Base-by-base conservation (phyloP, 176 grass and related monocot genomes). In the Ensete ventricosum region DNA sequence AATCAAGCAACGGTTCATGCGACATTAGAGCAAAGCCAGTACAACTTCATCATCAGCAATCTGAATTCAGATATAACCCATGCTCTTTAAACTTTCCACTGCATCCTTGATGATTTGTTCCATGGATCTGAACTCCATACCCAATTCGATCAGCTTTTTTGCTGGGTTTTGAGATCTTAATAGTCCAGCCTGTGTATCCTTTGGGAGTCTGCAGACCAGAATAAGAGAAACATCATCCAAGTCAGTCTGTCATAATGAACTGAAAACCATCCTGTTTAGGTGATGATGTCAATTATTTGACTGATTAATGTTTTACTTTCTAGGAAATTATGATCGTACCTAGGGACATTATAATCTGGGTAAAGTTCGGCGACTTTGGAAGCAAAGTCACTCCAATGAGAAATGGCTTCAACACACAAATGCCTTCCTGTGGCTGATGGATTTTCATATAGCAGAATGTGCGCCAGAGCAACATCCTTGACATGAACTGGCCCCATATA, bases 71-170 rank as follows among this genome's bases (percentile, higher is more conserved):
- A 86, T 79, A 81, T 68, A 82, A 0, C 88, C 82, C 85, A 82
- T 91, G 84, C 53, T 85, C 71, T 84, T 82, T 52, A 99, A 82
- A 87, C 82, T 87, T 66, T 89, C 95, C 55, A 99, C 75, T 0
- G 90, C 49, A 50, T 93, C 88, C 73, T 79, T 73, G 80, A 98
- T 89, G 81, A 93, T 93, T 69, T 89, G 85, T 73, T 93, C 95
- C 80, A 87, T 1, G 1, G 88, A 55, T 48, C 9, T 89, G 80
- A 93, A 87, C 77, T 86, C 55, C 80, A 98, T 3, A 14, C 88
- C 95, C 48, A 98, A 76, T 8, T 74, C 86, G 4, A 87, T 81
- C 50, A 98, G 84, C 78, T 98, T 98, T 76, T 91, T 98, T 12
- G 95, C 59, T 57, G 76, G 74, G 14, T 69, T 78, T 57, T 84